Conservation (phyloP, 192 early-diverging fungal species). For the Cetraspora pellucida region DNA sequence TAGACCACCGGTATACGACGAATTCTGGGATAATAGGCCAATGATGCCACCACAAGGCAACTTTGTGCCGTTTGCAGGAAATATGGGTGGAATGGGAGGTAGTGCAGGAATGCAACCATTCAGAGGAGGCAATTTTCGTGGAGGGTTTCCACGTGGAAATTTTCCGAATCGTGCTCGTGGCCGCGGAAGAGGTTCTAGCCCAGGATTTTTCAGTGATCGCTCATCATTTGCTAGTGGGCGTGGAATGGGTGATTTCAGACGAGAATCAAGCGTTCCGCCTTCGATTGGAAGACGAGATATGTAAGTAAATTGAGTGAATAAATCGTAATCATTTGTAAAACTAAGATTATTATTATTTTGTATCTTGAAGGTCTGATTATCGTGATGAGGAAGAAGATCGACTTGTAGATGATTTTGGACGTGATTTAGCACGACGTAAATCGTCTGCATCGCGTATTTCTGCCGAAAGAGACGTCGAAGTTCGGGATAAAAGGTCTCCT, state of each 20-base stretch:
- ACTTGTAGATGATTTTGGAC: constrained; percentile 27
- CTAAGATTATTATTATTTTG: constrained; percentile 2
- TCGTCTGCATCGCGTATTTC: constrained; percentile 14
- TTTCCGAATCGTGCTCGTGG: background rate
- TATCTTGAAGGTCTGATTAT: background rate
- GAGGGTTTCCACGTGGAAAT: background rate
- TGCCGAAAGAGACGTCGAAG: background rate
- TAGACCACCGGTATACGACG: constrained; percentile 23
- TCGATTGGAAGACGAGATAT: constrained; percentile 10
- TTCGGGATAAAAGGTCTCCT: constrained; percentile 8
- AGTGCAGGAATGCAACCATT: constrained; percentile 13
- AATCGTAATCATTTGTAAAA: background rate
- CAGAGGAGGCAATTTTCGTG: constrained; percentile 3
- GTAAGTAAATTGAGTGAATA: background rate
- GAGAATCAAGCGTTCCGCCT: constrained; percentile 1
- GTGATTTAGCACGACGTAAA: constrained; percentile 13
- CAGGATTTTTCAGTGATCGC: background rate
- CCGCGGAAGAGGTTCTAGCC: constrained; percentile 2
- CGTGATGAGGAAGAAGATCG: constrained; percentile 21
- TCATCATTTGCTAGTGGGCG: background rate
- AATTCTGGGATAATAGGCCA: constrained; percentile 30
- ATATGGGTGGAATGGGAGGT: constrained; percentile 21
- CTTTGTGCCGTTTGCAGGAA: constrained; percentile 21
- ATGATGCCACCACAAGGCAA: background rate
- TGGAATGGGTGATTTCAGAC: background rate